Evolutionary conservation across 2,329 filamentous ascomycete genomes (phyloP).

Genomic region (Aureobasidium zeae): DNA sequence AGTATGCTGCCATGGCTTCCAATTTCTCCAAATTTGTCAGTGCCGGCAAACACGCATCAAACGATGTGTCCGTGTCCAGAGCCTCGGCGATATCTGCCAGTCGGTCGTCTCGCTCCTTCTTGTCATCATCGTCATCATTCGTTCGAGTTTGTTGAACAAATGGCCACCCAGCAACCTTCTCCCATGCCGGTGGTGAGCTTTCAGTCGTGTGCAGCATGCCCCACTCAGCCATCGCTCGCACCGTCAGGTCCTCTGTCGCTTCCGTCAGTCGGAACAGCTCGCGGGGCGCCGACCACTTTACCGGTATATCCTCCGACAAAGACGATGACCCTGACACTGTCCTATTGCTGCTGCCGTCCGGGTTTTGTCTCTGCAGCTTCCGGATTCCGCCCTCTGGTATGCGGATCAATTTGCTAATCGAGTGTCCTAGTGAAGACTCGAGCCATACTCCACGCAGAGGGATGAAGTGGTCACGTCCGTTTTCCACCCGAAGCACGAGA

Average conservation of each 20-base stretch:
- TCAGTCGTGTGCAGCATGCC: constrained; percentile 43
- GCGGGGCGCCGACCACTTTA: constrained; percentile 71
- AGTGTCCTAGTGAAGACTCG: constrained; percentile 72
- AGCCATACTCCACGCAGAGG: constrained; percentile 70
- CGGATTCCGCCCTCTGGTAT: constrained; percentile 73
- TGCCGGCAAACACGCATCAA: constrained; percentile 56
- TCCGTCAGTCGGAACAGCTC: constrained; percentile 88
- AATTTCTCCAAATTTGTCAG: constrained; percentile 57
- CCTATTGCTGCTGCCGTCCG: constrained; percentile 27
- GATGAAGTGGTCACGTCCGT: constrained; percentile 86
- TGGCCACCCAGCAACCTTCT: constrained; percentile 48
- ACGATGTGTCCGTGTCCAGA: constrained; percentile 58
- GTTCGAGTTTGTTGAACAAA: constrained; percentile 46
- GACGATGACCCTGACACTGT: constrained; percentile 8
- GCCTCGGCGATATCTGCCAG: constrained; percentile 48
- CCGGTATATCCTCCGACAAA: constrained; percentile 30
- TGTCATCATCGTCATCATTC: constrained; percentile 29
- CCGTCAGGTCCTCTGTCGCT: constrained; percentile 54
- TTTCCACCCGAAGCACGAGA: constrained; percentile 70
- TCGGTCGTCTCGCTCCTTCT: constrained; percentile 35
- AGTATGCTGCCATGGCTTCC: constrained; percentile 61
- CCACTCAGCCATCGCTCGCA: constrained; percentile 53
- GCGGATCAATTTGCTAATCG: constrained; percentile 77
- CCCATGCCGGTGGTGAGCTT: constrained; percentile 42
- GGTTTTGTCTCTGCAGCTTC: constrained; percentile 52